These are phyloP conservation scores for Chlamydomonas asymmetrica DNA, from an alignment of 139 green algal genomes.

Conservation along the genomic window DNA sequence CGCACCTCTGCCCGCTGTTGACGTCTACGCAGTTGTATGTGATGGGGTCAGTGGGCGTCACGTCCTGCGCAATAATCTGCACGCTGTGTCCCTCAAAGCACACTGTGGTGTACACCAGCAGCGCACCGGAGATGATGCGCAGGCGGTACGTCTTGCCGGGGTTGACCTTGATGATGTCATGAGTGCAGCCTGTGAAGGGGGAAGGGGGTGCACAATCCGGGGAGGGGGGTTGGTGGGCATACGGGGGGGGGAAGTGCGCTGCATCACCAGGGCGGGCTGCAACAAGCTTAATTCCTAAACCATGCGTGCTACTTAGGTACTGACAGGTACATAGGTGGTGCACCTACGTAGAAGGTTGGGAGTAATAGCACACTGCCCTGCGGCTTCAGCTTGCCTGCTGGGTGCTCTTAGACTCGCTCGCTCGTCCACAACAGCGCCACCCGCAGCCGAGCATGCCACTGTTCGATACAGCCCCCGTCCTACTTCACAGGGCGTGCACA, in stretches of 20 bases:
- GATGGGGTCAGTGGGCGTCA: slow-evolving; percentile 39
- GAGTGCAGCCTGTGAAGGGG: slow-evolving; percentile 23
- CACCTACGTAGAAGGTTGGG: too few species aligned
- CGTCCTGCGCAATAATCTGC: slow-evolving; percentile 57
- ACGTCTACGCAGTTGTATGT: slow-evolving; percentile 55
- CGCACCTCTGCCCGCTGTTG: slow-evolving; percentile 67
- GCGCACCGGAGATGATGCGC: slow-evolving; percentile 54
- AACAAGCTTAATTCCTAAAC: slow-evolving; percentile 1
- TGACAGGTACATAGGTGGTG: too few species aligned
- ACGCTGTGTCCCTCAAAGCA: slow-evolving; percentile 66
- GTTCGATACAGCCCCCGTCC: too few species aligned
- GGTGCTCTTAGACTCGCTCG: too few species aligned
- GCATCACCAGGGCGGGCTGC: too few species aligned
- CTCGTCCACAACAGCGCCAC: too few species aligned
- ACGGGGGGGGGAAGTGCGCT: not conserved
- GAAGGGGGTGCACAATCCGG: not conserved
- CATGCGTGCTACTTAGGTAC: slow-evolving; percentile 2
- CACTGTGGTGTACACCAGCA: slow-evolving; percentile 57
- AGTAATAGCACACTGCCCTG: too few species aligned
- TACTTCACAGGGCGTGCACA: too few species aligned
- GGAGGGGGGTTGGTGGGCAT: not conserved
- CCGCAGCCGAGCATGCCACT: too few species aligned
- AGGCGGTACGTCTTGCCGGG: slow-evolving; percentile 52
- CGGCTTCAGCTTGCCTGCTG: too few species aligned
- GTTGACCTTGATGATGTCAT: slow-evolving; percentile 18